phyloP scores from a whole-genome alignment of 2,329 filamentous ascomycete genomes.

The Xylaria polymorpha region DNA sequence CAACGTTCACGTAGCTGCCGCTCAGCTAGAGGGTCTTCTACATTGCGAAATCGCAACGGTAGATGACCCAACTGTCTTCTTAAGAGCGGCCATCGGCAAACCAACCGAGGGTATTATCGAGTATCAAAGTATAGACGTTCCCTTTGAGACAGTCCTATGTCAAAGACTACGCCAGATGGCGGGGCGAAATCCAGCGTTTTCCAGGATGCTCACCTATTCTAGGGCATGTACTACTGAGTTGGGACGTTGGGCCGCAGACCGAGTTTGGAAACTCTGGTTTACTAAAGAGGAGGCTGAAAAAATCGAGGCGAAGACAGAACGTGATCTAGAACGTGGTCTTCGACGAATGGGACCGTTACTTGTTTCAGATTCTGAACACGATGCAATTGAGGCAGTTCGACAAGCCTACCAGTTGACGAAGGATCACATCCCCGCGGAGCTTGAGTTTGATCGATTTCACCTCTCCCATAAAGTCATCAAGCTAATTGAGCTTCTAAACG shows the following conservation, averaged over 20 bases:
- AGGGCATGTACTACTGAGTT: constrained; percentile 71
- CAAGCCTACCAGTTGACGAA: constrained; percentile 68
- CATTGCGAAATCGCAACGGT: constrained; percentile 86
- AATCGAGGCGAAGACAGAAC: constrained; percentile 67
- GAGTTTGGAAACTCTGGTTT: constrained; percentile 79
- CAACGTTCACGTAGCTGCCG: constrained; percentile 76
- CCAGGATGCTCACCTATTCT: constrained; percentile 69
- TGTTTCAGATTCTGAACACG: constrained; percentile 42
- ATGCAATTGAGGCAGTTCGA: constrained; percentile 65
- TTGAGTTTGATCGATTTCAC: constrained; percentile 48
- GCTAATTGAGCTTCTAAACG: constrained; percentile 69
- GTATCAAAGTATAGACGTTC: constrained; percentile 59
- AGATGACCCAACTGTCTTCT: constrained; percentile 64
- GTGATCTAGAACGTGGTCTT: constrained; percentile 56
- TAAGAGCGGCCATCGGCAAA: constrained; percentile 65
- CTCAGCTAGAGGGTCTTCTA: constrained; percentile 79
- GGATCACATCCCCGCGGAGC: constrained; percentile 58
- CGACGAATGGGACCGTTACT: constrained; percentile 47
- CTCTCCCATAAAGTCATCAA: constrained; percentile 79
- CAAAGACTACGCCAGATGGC: constrained; percentile 62
- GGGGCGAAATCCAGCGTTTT: constrained; percentile 59
- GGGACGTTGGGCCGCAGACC: constrained; percentile 86
- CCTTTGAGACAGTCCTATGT: constrained; percentile 74
- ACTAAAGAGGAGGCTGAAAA: constrained; percentile 70
- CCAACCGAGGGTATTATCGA: constrained; percentile 70